A percentile compares a stretch with the other conserved stretches of the same genome.
Conservation (phyloP, 2,329 filamentous ascomycete genomes). For the Cladosporium austrohemisphaericum region DNA sequence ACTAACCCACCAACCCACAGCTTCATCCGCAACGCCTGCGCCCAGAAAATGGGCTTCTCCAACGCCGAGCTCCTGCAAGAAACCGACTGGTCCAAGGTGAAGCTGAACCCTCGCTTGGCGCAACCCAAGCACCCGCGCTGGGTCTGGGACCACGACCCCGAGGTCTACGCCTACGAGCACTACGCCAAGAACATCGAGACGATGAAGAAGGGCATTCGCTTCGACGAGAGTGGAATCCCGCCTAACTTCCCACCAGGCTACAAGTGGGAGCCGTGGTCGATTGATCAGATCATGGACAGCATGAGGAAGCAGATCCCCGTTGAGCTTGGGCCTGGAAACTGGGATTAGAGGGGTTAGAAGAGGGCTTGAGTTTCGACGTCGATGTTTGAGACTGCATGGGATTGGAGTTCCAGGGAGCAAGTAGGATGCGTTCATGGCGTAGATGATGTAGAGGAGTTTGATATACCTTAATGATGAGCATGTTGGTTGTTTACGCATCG, state of each 20-base stretch:
- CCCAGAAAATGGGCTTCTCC: conserved; percentile 47
- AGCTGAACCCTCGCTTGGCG: conserved; percentile 42
- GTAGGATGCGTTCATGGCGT: too few species aligned
- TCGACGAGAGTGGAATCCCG: conserved; percentile 41
- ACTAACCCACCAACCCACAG: conserved; percentile 24
- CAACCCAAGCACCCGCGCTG: conserved; percentile 45
- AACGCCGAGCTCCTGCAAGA: conserved; percentile 47
- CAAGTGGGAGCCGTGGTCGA: conserved; percentile 39
- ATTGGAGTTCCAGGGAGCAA: too few species aligned
- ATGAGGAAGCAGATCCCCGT: conserved; percentile 34
- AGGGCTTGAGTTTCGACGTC: too few species aligned
- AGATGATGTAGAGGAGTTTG: too few species aligned
- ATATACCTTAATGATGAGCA: too few species aligned
- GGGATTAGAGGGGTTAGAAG: too few species aligned
- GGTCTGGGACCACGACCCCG: conserved; percentile 45
- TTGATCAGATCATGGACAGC: conserved; percentile 41
- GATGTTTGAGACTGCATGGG: too few species aligned
- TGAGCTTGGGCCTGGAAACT: conserved; percentile 34
- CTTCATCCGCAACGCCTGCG: conserved; percentile 47
- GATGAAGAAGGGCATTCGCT: conserved; percentile 39
- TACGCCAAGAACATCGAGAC: conserved; percentile 41
- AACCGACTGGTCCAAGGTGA: conserved; percentile 48
- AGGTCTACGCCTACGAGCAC: conserved; percentile 44
- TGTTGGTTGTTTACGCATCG: too few species aligned
- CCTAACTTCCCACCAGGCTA: conserved; percentile 42